Base-by-base conservation (phyloP, 768 basidiomycete genomes). In the Xerocomellus dryophilus region DNA sequence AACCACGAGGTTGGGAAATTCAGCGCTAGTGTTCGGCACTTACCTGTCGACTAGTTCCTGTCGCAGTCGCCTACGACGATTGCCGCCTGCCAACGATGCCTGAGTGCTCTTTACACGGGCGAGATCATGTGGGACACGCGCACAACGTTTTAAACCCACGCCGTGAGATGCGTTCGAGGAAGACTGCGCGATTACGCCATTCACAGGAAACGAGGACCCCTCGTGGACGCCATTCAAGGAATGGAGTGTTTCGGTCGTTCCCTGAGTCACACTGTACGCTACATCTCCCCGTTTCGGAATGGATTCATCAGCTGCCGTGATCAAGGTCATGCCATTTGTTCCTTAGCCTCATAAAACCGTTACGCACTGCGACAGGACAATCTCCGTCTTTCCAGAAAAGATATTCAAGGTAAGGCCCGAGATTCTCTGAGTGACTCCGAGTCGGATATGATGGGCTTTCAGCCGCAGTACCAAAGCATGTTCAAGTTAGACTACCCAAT, bases 381-480 rank as follows among this genome's bases (percentile, higher is more conserved):
- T 9, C 27, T 29, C 27, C 29, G 29, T 10, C 29, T 29, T 29
- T 29, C 29, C 29, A 29, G 29, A 29, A 29, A 29, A 29, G 29
- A 29, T 29, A 29, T 8, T 43, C n/a, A n/a, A n/a, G n/a, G n/a
- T n/a, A n/a, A n/a, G n/a, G n/a, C 39, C 25, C 35, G 18, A 11
- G 4, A 46, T 38, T 31, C 43, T n/a, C n/a, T n/a, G n/a, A n/a
- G n/a, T n/a, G n/a, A 29, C 35, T 51, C 11, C 23, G 6, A 20
- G 29, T 7, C n/a, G n/a, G 39, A 49, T 45, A 46, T 44, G n/a
- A n/a, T n/a, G n/a, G n/a, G n/a, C n/a, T n/a, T n/a, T n/a, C n/a
- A n/a, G n/a, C 65, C 65, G 31, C 52, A 60, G 67, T 67, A 65
- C 61, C 59, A 45, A 47, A 56, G 68, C 65, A 67, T 69, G 66